Evolutionary conservation across 1,139 yeast genomes (phyloP).

Genomic region (Candida sp.): DNA sequence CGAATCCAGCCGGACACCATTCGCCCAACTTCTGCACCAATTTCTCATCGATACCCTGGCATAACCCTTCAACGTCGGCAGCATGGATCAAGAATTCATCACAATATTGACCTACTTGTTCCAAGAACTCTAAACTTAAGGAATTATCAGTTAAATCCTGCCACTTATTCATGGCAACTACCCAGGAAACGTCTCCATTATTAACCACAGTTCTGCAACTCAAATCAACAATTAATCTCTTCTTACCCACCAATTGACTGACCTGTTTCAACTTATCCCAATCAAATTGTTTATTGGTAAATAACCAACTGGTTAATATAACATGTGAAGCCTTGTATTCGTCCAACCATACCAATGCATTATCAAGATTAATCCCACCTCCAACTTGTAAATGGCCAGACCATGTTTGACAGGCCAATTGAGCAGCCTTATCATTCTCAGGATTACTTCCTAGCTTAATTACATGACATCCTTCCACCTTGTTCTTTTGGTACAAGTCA

Average conservation of each 20-base stretch:
- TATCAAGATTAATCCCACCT: conserved; percentile 78
- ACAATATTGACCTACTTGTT: conserved; percentile 58
- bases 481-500: conserved; percentile 55
- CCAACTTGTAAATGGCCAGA: conserved; percentile 80
- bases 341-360: conserved; percentile 74
- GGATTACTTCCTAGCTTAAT: conserved; percentile 79
- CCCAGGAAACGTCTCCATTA: conserved; percentile 52
- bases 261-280: conserved; percentile 50
- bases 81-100: conserved; percentile 92
- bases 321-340: conserved; percentile 69
- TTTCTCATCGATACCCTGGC: conserved; percentile 84
- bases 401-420: conserved; percentile 71
- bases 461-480: conserved; percentile 80
- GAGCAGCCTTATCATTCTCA: conserved; percentile 81
- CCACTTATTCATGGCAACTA: conserved; percentile 97
- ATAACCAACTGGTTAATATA: conserved; percentile 90
- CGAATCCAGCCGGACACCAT: conserved; percentile 63
- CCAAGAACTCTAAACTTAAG: conserved; percentile 52
- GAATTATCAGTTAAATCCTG: conserved; percentile 75
- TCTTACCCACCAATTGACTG: conserved; percentile 54
- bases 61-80: conserved; percentile 97
- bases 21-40: conserved; percentile 68
- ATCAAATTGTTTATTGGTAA: conserved; percentile 57
- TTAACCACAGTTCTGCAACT: conserved; percentile 64
- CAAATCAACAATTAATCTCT: conserved; percentile 78